These are phyloP conservation scores for Wickerhamomyces tratensis DNA, from an alignment of 805 yeast species.

Conservation along the genomic window DNA sequence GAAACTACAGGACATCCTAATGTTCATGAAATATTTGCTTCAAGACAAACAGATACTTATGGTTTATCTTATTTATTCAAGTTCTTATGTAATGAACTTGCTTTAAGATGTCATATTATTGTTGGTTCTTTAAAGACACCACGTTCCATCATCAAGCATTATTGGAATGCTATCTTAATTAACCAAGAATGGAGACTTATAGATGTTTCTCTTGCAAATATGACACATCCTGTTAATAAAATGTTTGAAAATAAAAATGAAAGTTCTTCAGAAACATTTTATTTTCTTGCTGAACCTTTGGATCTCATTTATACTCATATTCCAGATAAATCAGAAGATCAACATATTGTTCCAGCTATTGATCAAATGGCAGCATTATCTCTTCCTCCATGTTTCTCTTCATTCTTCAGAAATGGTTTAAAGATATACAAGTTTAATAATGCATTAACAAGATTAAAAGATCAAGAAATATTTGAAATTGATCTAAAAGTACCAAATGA, in stretches of 20 bases:
- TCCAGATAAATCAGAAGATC: slow-evolving; percentile 70
- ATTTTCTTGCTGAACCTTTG: slow-evolving; percentile 71
- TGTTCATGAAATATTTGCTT: slow-evolving; percentile 31
- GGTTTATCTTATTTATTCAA: slow-evolving; percentile 74
- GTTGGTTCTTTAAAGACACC: slow-evolving; percentile 82
- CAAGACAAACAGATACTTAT: slow-evolving; percentile 50
- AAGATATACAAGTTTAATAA: slow-evolving; percentile 63
- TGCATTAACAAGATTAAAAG: slow-evolving; percentile 62
- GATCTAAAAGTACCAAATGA: slow-evolving; percentile 63
- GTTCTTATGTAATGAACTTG: slow-evolving; percentile 58
- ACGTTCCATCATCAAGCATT: slow-evolving; percentile 64
- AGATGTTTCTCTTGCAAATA: slow-evolving; percentile 62
- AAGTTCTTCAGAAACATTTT: slow-evolving; percentile 36
- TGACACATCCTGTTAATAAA: slow-evolving; percentile 40
- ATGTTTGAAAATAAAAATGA: slow-evolving; percentile 23
- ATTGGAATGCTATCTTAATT: slow-evolving; percentile 76
- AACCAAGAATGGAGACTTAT: slow-evolving; percentile 74
- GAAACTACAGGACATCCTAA: slow-evolving; percentile 28
- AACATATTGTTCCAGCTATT: slow-evolving; percentile 79
- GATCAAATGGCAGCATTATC: slow-evolving; percentile 70
- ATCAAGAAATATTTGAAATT: slow-evolving; percentile 72
- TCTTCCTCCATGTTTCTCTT: slow-evolving; percentile 81
- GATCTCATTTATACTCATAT: slow-evolving; percentile 76
- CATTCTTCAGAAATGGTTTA: slow-evolving; percentile 53
- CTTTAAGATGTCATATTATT: slow-evolving; percentile 67